A percentile compares a stretch with the other conserved stretches of the same genome.
These are phyloP conservation scores for Polygonum maritimum DNA, from an alignment of 148 eudicot genomes.

Conservation along the genomic window DNA sequence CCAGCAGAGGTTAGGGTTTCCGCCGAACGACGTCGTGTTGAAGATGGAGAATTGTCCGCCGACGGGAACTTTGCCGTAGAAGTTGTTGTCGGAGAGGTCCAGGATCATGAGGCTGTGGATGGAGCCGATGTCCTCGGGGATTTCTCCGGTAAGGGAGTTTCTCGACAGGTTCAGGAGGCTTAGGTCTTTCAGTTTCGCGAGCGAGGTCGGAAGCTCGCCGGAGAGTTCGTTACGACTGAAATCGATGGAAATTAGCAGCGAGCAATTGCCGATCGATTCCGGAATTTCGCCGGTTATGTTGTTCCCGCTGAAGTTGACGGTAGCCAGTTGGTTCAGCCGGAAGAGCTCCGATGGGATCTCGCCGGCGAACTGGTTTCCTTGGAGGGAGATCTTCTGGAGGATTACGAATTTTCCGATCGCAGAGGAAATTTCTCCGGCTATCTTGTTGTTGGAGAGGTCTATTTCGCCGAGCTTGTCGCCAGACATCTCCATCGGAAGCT, in stretches of 20 bases:
- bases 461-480: neutral
- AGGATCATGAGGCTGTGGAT: slow-evolving; percentile 36
- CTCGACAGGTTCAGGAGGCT: slow-evolving; percentile 36
- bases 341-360: slow-evolving; percentile 34
- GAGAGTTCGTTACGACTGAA: slow-evolving; percentile 37
- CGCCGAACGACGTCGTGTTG: slow-evolving; percentile 29
- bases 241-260: slow-evolving; percentile 28
- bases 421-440: slow-evolving; percentile 39
- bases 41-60: slow-evolving; percentile 17
- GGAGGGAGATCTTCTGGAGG: slow-evolving; percentile 8
- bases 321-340: slow-evolving; percentile 19
- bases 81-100: slow-evolving; percentile 47
- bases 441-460: slow-evolving; percentile 28
- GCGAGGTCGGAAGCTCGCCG: slow-evolving; percentile 29
- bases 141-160: slow-evolving; percentile 32
- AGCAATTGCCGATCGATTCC: slow-evolving; percentile 20
- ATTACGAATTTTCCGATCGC: slow-evolving; percentile 23
- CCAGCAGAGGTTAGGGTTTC: slow-evolving; percentile 45
- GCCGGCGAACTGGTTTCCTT: slow-evolving; percentile 19
- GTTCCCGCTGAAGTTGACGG: slow-evolving; percentile 32
- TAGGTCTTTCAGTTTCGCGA: slow-evolving; percentile 20
- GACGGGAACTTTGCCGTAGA: slow-evolving; percentile 34
- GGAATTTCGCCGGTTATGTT: slow-evolving; percentile 41
- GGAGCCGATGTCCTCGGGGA: slow-evolving; percentile 32
- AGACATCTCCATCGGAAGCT: slow-evolving; percentile 13